phyloP scores from a whole-genome alignment of 345 rosid species.

The Rhodamnia argentea region DNA sequence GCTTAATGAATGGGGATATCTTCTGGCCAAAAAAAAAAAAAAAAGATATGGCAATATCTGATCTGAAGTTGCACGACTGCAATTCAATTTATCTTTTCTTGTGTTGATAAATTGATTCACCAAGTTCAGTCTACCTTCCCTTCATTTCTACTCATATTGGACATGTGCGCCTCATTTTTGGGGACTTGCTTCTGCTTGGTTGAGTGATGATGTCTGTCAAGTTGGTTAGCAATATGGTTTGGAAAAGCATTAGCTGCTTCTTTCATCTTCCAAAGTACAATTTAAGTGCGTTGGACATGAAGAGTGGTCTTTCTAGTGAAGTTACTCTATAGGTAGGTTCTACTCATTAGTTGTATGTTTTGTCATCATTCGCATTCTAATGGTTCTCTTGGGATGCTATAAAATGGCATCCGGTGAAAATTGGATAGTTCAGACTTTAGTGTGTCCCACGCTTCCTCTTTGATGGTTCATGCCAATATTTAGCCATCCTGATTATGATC shows the following conservation, averaged over 20 bases:
- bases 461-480: neutral
- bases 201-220: neutral
- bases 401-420: neutral
- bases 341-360: neutral
- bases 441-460: neutral
- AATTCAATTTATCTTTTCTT: neutral
- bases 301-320: neutral
- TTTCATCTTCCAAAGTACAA: neutral
- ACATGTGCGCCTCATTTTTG: neutral
- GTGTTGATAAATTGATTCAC: neutral
- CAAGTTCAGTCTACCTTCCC: neutral
- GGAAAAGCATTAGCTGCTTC: neutral
- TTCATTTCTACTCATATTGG: neutral
- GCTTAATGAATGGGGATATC: neutral
- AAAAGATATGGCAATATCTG: neutral
- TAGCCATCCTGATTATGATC: neutral
- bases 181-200: neutral
- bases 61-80: neutral
- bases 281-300: neutral
- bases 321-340: neutral
- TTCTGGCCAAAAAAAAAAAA: neutral
- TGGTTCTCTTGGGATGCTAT: neutral
- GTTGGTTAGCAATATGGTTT: neutral
- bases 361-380: neutral
- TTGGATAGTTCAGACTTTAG: neutral